Base-by-base conservation (phyloP, 2,329 filamentous ascomycete genomes). In the Xylariaceae sp. region DNA sequence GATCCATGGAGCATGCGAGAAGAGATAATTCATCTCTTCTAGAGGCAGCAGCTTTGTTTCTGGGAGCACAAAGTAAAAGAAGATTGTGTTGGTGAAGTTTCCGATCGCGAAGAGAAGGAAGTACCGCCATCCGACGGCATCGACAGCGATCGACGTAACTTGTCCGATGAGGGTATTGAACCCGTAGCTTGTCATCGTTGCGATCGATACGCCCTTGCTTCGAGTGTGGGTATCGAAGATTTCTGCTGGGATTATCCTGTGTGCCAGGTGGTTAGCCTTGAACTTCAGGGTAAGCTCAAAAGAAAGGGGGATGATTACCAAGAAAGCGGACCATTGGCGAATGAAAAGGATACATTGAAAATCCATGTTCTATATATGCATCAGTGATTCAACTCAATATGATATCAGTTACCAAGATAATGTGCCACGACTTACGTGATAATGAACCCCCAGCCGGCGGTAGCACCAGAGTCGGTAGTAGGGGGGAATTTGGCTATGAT, bases 221-320 rank as follows among this genome's bases (percentile, higher is more conserved):
- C 86, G 77, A 0, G 85, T 90, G 50, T 82, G 79, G 2, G 83
- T 90, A 64, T 90, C 86, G 66, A 90, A 90, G 33, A 88, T 84
- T 61, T 88, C 85, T 40, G 85, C 82, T 0, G 79, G 79, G 49
- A 83, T 80, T 54, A 78, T 77, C 75, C 58, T 61, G 32, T 43
- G 6, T 16, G n/a, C n/a, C n/a, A n/a, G 27, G 27, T 32, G 12
- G 7, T 32, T 8, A 32, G 27, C 14, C 14, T 12, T 32, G 19
- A 40, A 4, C 33, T 29, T 22, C 2, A 39, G 27, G 22, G 58
- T 52, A 36, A 34, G 22, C 11, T 3, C 8, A 29, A 29, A 29
- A 8, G 27, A 16, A 16, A 16, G 27, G 42, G 39, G 40, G 44
- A 37, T 17, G 6, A 5, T 40, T 54, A 60, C 58, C 61, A 63